Conservation (phyloP, 768 basidiomycete genomes). For the Pleurotus eryngii region DNA sequence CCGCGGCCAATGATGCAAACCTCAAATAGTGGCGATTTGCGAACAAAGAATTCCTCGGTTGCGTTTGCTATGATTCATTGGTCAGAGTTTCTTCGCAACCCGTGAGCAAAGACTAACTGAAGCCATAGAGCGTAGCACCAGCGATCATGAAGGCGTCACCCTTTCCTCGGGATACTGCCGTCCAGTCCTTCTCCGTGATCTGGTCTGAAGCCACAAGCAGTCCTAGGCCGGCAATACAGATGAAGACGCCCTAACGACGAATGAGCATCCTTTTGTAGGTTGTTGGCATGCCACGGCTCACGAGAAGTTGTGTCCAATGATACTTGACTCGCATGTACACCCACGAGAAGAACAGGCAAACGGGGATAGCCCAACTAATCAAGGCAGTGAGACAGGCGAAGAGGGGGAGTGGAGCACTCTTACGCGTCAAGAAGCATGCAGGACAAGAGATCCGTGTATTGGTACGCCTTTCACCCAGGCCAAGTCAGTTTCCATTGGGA, state of each 20-base stretch:
- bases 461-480: slow-evolving; percentile 52
- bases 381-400: slow-evolving; percentile 3
- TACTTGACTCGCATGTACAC: slow-evolving; percentile 77
- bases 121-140: slow-evolving; percentile 82
- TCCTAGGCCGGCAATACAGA: slow-evolving; percentile 75
- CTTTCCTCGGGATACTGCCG: slow-evolving; percentile 61
- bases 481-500: not conserved
- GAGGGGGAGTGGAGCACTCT: slow-evolving; percentile 20
- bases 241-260: slow-evolving; percentile 54
- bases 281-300: slow-evolving; percentile 26
- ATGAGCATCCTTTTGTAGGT: not conserved
- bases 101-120: slow-evolving; percentile 50
- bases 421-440: slow-evolving; percentile 92
- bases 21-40: slow-evolving; percentile 77
- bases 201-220: slow-evolving; percentile 78
- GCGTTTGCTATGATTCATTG: slow-evolving; percentile 61
- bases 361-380: slow-evolving; percentile 81
- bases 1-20: slow-evolving; percentile 20
- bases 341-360: slow-evolving; percentile 82
- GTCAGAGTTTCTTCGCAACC: too few relatives aligned
- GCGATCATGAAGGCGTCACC: slow-evolving; percentile 87
- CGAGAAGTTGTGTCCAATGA: slow-evolving; percentile 81
- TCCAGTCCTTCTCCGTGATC: slow-evolving; percentile 73
- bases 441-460: slow-evolving; percentile 83
- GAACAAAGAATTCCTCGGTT: slow-evolving; percentile 85